Base-by-base conservation (phyloP, 73 alveolate species). In the Paramecium tetraurelia region DNA sequence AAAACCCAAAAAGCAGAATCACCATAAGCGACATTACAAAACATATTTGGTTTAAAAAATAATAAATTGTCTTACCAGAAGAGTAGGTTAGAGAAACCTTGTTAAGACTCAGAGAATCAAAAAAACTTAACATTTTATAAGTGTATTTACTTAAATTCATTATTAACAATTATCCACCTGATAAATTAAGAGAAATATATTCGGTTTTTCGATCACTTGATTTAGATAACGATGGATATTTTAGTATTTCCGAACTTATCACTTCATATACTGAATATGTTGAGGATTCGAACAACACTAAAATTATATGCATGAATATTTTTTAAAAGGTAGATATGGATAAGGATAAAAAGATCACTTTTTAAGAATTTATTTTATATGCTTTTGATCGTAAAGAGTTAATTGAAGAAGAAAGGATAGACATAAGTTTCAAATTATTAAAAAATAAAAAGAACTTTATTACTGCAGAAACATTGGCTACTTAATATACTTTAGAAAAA, bases 101-200 rank as follows among this genome's bases (percentile, higher is more conserved):
- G 9, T 27, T 63, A 33, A 63, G 84, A 63, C 31, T 63, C 3
- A 27, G 10, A 63, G 7, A 63, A 27, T 63, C 84, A 63, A 63
- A 27, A 18, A 63, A 63, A 7, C 20, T 63, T 27, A 63, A 63
- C 12, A 63, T 63, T 6, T 33, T 63, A 12, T 63, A 63, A 63
- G 84, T 33, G 1, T 63, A 63, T 20, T 63, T 63, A 27, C 84
- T 63, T 27, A 63, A 63, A 63, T 63, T 63, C 84, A 33, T 63
- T 63, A 63, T 63, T 27, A 63, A 63, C 24, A 63, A 27, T 63
- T 63, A 63, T 63, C 84, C 84, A 14, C 48, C 84, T 27, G 50
- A 63, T 63, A 63, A 63, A 63, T 63, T 63, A 63, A 63, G 84
- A 63, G 84, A 63, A 63, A 63, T 63, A 27, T 63, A 63, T 7